Conservation (phyloP, 805 yeast species). For the Lipomyces orientalis region DNA sequence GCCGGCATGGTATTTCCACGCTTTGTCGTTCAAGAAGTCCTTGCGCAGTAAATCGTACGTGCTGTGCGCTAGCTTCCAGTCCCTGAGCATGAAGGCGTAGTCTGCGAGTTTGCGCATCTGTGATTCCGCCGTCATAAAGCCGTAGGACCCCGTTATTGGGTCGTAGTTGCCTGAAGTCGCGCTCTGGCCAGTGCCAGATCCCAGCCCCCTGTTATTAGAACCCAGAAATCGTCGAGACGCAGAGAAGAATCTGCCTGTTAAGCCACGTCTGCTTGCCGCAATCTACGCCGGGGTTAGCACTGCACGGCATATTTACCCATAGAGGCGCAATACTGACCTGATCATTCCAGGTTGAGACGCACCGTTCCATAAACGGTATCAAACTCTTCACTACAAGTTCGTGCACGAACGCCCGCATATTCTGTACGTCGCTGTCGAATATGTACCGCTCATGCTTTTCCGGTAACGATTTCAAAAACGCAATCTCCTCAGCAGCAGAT, state of each 20-base stretch:
- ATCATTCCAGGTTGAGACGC: conserved; percentile 85
- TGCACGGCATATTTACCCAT: not conserved
- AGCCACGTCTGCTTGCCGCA: conserved; percentile 58
- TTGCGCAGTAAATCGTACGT: conserved; percentile 82
- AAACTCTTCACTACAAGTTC: conserved; percentile 58
- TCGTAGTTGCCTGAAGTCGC: conserved; percentile 51
- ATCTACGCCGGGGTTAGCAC: conserved; percentile 12
- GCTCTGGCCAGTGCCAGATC: conserved; percentile 36
- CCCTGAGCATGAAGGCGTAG: conserved; percentile 89
- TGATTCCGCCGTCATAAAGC: conserved; percentile 70
- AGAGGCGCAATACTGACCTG: conserved; percentile 58
- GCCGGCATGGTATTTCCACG: conserved; percentile 81
- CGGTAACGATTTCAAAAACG: conserved; percentile 30
- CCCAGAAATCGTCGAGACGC: conserved; percentile 67
- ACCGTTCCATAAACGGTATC: conserved; percentile 84
- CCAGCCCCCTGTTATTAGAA: conserved; percentile 40
- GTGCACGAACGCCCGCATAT: conserved; percentile 50
- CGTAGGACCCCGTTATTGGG: conserved; percentile 61
- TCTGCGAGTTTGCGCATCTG: conserved; percentile 84
- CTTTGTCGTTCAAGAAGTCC: conserved; percentile 76
- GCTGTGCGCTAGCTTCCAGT: conserved; percentile 80
- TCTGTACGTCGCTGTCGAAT: conserved; percentile 47
- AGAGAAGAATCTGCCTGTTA: conserved; percentile 73
- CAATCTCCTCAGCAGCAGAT: conserved; percentile 57
- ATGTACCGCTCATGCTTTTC: conserved; percentile 27